A percentile compares a stretch with the other conserved stretches of the same genome.
phyloP scores from a whole-genome alignment of 257 asterid genomes.

The Osmanthus fragrans region DNA sequence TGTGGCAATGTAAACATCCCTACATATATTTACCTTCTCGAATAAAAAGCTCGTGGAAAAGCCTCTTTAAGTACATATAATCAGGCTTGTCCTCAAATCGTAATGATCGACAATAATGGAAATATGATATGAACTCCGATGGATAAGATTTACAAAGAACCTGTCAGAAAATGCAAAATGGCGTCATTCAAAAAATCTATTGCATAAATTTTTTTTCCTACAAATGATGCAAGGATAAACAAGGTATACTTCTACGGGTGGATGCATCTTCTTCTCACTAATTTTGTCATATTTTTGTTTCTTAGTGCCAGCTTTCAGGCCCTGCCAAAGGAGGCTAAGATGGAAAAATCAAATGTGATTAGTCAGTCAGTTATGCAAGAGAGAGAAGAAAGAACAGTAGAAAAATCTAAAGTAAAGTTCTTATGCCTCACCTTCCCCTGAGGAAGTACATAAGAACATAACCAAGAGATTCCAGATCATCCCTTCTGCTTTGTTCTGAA shows the following conservation, averaged over 20 bases:
- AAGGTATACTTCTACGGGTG: slow-evolving; percentile 78
- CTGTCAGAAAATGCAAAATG: slow-evolving; percentile 34
- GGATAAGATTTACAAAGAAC: slow-evolving; percentile 92
- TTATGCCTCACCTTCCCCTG: slow-evolving; percentile 71
- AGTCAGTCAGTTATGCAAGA: slow-evolving; percentile 4
- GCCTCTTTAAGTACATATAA: slow-evolving; percentile 83
- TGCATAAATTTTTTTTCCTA: neutral
- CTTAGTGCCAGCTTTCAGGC: slow-evolving; percentile 92
- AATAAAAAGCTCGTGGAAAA: slow-evolving; percentile 78
- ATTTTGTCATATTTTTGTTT: slow-evolving; percentile 96
- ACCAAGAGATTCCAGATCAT: slow-evolving; percentile 87
- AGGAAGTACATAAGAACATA: slow-evolving; percentile 94
- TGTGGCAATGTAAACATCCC: neutral
- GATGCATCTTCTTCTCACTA: slow-evolving; percentile 97
- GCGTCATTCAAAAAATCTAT: neutral
- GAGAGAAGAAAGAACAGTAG: neutral
- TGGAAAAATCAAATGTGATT: slow-evolving; percentile 13
- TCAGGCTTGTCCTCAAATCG: slow-evolving; percentile 91
- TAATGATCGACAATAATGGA: slow-evolving; percentile 91
- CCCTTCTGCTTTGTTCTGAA: slow-evolving; percentile 96
- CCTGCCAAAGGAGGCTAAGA: slow-evolving; percentile 95
- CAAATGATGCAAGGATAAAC: slow-evolving; percentile 8
- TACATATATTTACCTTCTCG: slow-evolving; percentile 64
- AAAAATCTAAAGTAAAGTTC: neutral
- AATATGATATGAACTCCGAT: slow-evolving; percentile 82